phyloP scores from a whole-genome alignment of 2,329 filamentous ascomycete species.

The Fusarium sp. region DNA sequence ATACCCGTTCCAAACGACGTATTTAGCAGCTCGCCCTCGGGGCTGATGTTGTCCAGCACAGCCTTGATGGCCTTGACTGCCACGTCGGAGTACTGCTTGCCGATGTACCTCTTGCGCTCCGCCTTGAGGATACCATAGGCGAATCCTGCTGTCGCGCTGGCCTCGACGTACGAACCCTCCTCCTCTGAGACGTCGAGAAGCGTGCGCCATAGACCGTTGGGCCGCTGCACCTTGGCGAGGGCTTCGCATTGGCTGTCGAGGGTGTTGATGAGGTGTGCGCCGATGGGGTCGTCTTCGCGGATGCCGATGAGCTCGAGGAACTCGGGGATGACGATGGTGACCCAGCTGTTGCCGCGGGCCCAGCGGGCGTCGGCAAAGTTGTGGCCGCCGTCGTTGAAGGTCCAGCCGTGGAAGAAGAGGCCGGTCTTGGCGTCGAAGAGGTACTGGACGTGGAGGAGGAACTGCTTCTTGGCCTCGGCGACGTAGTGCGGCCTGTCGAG shows the following conservation, averaged over 20 bases:
- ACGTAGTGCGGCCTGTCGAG: constrained; percentile 77
- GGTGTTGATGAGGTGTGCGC: constrained; percentile 68
- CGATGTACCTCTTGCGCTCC: constrained; percentile 75
- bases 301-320: constrained; percentile 79
- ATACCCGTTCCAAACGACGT: constrained; percentile 84
- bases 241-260: constrained; percentile 76
- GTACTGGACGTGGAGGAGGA: constrained; percentile 81
- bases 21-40: constrained; percentile 75
- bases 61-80: constrained; percentile 74
- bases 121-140: constrained; percentile 83
- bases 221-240: constrained; percentile 67
- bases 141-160: constrained; percentile 83
- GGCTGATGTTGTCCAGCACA: constrained; percentile 73
- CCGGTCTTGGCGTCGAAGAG: constrained; percentile 78
- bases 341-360: constrained; percentile 75
- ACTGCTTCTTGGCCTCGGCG: constrained; percentile 81
- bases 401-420: constrained; percentile 86
- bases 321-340: constrained; percentile 86
- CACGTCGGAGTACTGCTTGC: constrained; percentile 67
- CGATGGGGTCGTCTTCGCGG: constrained; percentile 70
- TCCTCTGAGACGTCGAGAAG: constrained; percentile 73
- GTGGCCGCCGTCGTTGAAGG: constrained; percentile 74
- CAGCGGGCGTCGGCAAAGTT: constrained; percentile 69
- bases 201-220: constrained; percentile 77
- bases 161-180: constrained; percentile 79